phyloP scores from a whole-genome alignment of 257 asterid species.

The Rubia yunnanensis region DNA sequence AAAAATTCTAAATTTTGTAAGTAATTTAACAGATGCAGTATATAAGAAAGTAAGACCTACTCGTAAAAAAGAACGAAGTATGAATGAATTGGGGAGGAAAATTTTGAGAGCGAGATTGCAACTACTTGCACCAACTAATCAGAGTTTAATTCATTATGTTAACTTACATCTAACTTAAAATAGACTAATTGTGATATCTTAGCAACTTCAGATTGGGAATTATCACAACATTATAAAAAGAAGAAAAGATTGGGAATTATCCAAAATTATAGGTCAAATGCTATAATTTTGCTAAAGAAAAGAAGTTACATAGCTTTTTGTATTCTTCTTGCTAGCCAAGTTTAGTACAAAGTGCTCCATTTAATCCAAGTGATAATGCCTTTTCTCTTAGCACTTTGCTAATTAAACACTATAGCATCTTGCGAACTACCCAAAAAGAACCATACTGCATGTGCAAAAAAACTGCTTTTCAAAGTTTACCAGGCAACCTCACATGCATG shows the following conservation, averaged over 20 bases:
- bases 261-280: background rate
- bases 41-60: no score
- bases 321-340: constrained; percentile 14
- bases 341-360: constrained; percentile 11
- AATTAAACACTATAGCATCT: background rate
- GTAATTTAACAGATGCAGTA: no score
- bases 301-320: background rate
- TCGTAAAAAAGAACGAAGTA: no score
- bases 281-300: background rate
- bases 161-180: background rate
- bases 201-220: background rate
- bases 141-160: background rate
- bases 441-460: constrained; percentile 6
- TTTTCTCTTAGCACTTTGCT: constrained; percentile 6
- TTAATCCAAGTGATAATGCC: constrained; percentile 7
- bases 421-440: background rate
- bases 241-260: background rate
- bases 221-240: no score
- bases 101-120: background rate
- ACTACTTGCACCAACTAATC: background rate
- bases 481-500: constrained; percentile 6
- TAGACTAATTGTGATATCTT: background rate
- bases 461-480: constrained; percentile 5
- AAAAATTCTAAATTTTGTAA: no score
- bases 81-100: background rate